Evolutionary conservation across 1,284 basidiomycete genomes (phyloP).

Genomic region (Volvariella surrecta): DNA sequence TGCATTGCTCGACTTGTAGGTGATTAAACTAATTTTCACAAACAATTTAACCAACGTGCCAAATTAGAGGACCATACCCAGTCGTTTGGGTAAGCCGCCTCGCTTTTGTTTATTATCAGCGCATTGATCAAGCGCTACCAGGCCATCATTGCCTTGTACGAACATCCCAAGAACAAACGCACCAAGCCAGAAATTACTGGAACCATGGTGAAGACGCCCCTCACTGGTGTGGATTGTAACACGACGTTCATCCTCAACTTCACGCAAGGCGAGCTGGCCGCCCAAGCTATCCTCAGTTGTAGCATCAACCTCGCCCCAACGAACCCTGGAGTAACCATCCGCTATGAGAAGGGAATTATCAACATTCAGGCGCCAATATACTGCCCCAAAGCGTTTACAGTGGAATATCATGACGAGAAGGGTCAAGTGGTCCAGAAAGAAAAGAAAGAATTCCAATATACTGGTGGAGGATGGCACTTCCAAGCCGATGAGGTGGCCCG

Average conservation of each 20-base stretch:
- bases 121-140: constrained; percentile 16
- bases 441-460: constrained; percentile 42
- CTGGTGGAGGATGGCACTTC: constrained; percentile 64
- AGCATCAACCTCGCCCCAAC: constrained; percentile 43
- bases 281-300: constrained; percentile 62
- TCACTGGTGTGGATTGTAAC: constrained; percentile 74
- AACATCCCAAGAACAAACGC: constrained; percentile 61
- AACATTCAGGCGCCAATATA: constrained; percentile 55
- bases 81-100: constrained; percentile 59
- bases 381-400: constrained; percentile 52
- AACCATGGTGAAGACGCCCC: constrained; percentile 63
- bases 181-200: constrained; percentile 49
- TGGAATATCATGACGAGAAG: constrained; percentile 52
- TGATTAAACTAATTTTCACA: constrained; percentile 8
- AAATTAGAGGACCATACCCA: constrained; percentile 82
- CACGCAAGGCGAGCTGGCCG: constrained; percentile 36
- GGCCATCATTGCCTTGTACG: constrained; percentile 75
- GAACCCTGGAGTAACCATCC: constrained; percentile 48
- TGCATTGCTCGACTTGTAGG: constrained; percentile 75
- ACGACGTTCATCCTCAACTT: constrained; percentile 77
- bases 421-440: constrained; percentile 45
- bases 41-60: constrained; percentile 1
- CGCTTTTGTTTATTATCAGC: constrained; percentile 4
- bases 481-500: constrained; percentile 82
- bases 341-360: constrained; percentile 64